A percentile compares a stretch with the other conserved stretches of the same genome.
Evolutionary conservation across 2,329 filamentous ascomycete genomes (phyloP).

Genomic region (Calonectria fujianensis): DNA sequence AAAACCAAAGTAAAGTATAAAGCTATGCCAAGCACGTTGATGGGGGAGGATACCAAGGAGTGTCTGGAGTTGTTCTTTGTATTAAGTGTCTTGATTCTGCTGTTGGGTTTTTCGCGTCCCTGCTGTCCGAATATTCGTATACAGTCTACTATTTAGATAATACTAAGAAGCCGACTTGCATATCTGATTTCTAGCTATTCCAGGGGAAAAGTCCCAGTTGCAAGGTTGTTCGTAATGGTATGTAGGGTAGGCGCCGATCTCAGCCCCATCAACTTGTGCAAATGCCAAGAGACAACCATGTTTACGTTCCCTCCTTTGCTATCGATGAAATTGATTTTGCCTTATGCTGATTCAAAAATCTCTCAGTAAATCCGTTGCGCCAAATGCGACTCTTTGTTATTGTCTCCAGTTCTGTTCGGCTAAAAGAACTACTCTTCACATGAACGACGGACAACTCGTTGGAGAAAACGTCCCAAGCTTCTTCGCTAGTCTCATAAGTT

Average conservation of each 20-base stretch:
- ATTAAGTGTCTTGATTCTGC: slow-evolving; percentile 10
- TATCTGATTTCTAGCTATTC: not conserved
- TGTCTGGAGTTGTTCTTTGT: slow-evolving; percentile 29
- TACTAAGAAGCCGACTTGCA: not conserved
- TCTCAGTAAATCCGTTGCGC: slow-evolving; percentile 35
- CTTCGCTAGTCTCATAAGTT: slow-evolving; percentile 27
- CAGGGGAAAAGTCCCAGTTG: not conserved
- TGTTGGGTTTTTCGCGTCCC: not conserved
- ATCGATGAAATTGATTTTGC: slow-evolving; percentile 27
- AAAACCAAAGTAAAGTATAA: slow-evolving; percentile 4
- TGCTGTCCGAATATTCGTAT: not conserved
- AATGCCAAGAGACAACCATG: not conserved
- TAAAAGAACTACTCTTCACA: not conserved
- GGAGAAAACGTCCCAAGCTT: slow-evolving; percentile 41
- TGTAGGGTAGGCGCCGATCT: not conserved
- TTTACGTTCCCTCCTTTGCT: not conserved
- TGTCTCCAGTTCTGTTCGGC: slow-evolving; percentile 21
- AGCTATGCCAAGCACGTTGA: not conserved
- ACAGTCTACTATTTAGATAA: slow-evolving; percentile 3
- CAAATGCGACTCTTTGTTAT: slow-evolving; percentile 34
- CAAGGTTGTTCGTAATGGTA: not conserved
- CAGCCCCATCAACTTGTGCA: not conserved
- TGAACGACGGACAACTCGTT: slow-evolving; percentile 17
- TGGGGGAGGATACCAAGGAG: slow-evolving; percentile 34
- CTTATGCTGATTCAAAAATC: slow-evolving; percentile 19